phyloP scores from a whole-genome alignment of 345 rosid genomes.

The Turritis glabra region DNA sequence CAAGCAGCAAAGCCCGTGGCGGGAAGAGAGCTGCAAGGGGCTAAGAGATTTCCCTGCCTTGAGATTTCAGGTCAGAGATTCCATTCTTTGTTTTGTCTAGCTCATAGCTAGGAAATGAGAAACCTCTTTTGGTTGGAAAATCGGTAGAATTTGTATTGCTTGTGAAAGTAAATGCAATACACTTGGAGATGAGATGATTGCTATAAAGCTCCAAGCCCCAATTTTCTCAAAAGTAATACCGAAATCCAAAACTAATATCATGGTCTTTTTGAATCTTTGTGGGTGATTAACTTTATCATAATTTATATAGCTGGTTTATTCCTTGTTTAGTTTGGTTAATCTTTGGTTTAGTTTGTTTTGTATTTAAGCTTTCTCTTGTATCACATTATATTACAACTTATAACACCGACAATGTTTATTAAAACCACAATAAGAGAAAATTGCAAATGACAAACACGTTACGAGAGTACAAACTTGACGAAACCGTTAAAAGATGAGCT shows the following conservation, averaged over 20 bases:
- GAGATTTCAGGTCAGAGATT: neutral
- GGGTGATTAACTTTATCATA: no score
- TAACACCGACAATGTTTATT: neutral
- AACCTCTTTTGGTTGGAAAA: neutral
- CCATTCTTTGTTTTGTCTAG: neutral
- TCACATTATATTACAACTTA: neutral
- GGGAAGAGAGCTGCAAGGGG: constrained; percentile 45
- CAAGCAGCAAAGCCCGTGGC: constrained; percentile 46
- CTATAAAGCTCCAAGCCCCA: neutral
- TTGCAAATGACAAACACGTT: neutral
- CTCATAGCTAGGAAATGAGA: neutral
- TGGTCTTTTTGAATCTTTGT: no score
- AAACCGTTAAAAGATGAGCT: no score
- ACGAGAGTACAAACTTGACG: neutral
- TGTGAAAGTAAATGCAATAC: neutral
- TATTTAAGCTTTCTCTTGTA: no score
- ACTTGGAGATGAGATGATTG: neutral
- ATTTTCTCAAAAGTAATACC: neutral
- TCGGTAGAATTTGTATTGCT: neutral
- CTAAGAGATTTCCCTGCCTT: neutral
- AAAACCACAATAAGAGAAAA: neutral
- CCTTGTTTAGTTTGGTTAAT: no score
- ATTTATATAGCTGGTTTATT: no score
- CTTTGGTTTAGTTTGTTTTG: no score
- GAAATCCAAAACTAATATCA: no score